Evolutionary conservation across 2,329 filamentous ascomycete species (phyloP).

Genomic region (Ascochyta pisi): DNA sequence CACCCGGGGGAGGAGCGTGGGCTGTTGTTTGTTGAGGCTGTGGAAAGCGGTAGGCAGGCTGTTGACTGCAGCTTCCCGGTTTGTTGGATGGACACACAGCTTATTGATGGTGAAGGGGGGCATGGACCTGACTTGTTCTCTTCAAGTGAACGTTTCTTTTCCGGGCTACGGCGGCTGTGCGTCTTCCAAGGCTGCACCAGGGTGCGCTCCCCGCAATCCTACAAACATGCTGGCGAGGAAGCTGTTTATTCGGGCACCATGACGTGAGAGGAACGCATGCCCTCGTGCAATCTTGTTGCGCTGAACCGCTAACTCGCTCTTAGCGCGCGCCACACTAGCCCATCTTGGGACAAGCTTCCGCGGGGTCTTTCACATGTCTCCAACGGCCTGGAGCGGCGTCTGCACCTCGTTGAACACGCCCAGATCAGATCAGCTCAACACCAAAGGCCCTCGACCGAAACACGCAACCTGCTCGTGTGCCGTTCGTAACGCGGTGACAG

Average conservation of each 20-base stretch:
- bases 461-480: neutral
- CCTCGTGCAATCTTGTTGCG: conserved; percentile 15
- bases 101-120: conserved; percentile 7
- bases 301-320: neutral
- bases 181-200: conserved; percentile 7
- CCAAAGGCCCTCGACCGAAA: neutral
- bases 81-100: conserved; percentile 1
- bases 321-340: conserved; percentile 3
- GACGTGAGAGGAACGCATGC: conserved; percentile 18
- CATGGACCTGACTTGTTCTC: neutral
- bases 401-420: neutral
- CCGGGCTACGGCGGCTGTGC: conserved; percentile 5
- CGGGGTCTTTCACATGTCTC: conserved; percentile 17
- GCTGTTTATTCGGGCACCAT: conserved; percentile 9
- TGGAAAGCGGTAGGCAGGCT: conserved; percentile 4
- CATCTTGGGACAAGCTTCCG: neutral
- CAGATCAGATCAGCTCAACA: neutral
- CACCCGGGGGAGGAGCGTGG: conserved; percentile 3
- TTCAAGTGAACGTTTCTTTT: neutral
- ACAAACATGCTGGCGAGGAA: conserved; percentile 14
- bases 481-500: conserved; percentile 1
- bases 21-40: conserved; percentile 9
- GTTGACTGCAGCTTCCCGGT: conserved; percentile 10
- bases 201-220: conserved; percentile 15
- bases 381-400: neutral